phyloP scores from a whole-genome alignment of 768 basidiomycete genomes.

The Leccinum sublutescens region DNA sequence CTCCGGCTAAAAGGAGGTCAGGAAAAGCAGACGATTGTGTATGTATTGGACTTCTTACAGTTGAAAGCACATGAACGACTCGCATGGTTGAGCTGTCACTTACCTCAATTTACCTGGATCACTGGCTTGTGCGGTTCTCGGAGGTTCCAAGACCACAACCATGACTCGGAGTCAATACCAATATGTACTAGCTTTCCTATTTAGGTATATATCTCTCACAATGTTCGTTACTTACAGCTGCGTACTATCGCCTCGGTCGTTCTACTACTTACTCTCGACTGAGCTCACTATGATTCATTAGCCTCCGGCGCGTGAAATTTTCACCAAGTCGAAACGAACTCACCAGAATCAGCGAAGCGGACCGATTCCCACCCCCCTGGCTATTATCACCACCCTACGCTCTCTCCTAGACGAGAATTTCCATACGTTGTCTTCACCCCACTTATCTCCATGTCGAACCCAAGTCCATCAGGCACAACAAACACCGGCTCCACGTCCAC shows the following conservation, averaged over 20 bases:
- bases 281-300: no score
- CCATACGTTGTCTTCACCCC: neutral
- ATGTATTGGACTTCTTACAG: conserved; percentile 30
- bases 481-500: neutral
- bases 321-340: neutral
- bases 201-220: no score
- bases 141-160: conserved; percentile 94
- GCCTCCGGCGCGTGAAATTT: no score
- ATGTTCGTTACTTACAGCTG: no score
- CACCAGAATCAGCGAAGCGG: neutral
- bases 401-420: neutral
- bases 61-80: conserved; percentile 44
- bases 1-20: conserved; percentile 53
- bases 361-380: neutral
- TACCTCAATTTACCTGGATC: conserved; percentile 42
- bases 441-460: neutral
- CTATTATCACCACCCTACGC: neutral
- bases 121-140: conserved; percentile 67
- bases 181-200: conserved; percentile 19
- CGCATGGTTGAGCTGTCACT: conserved; percentile 1
- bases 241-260: no score
- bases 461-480: neutral
- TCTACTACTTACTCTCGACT: no score
- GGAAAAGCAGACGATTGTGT: neutral
- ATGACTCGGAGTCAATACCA: conserved; percentile 74